A percentile compares a stretch with the other conserved stretches of the same genome.
phyloP scores from a whole-genome alignment of 1,284 basidiomycete species.

The Moniliophthora roreri region DNA sequence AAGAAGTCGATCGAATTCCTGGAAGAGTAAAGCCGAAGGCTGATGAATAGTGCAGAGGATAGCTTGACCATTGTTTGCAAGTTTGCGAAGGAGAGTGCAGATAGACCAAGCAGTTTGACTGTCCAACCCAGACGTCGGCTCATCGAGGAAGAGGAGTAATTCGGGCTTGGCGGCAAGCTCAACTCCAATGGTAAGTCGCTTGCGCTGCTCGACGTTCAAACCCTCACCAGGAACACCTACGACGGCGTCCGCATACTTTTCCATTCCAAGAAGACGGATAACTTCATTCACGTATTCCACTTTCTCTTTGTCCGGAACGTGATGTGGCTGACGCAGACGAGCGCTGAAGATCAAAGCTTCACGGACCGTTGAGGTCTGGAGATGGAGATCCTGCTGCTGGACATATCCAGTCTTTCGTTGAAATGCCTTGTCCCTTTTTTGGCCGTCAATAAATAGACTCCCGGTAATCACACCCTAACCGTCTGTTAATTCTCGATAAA shows the following conservation, averaged over 20 bases:
- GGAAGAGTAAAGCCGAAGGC: conserved; percentile 53
- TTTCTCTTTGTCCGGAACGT: conserved; percentile 58
- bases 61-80: conserved; percentile 66
- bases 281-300: conserved; percentile 70
- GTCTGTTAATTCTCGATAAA: no score
- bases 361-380: conserved; percentile 56
- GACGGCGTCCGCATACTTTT: conserved; percentile 61
- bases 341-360: conserved; percentile 72
- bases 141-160: conserved; percentile 66
- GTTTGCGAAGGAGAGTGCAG: conserved; percentile 32
- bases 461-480: conserved; percentile 64
- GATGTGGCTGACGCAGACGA: conserved; percentile 58
- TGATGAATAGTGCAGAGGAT: conserved; percentile 63
- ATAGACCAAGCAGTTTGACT: conserved; percentile 66
- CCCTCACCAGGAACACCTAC: conserved; percentile 60
- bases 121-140: conserved; percentile 66
- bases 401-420: conserved; percentile 59
- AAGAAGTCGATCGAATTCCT: conserved; percentile 53
- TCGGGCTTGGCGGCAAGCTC: conserved; percentile 39
- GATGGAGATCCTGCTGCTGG: conserved; percentile 63
- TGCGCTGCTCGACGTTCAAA: conserved; percentile 54
- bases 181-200: conserved; percentile 51
- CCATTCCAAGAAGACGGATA: conserved; percentile 66
- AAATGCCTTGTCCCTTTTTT: conserved; percentile 58
- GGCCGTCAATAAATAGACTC: conserved; percentile 64